Evolutionary conservation across 176 grass and related monocot genomes (phyloP).

Genomic region (Miscanthus lutarioriparius): DNA sequence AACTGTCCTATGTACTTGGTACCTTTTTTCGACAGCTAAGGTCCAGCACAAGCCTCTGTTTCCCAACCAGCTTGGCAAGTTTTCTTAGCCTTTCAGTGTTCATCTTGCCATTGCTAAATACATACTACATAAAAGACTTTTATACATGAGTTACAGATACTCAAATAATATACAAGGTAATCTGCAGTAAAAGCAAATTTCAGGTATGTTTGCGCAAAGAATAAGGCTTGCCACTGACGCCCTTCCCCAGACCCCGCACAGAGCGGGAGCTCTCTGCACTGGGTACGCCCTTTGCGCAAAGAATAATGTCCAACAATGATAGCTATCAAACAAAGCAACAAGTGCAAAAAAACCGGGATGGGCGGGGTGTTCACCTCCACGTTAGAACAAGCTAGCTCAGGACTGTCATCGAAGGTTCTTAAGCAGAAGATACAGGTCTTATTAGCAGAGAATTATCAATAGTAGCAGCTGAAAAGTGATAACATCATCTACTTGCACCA

Average conservation of each 20-base stretch:
- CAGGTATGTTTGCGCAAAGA: background rate
- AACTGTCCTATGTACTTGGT: background rate
- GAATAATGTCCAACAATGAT: background rate
- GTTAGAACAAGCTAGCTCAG: background rate
- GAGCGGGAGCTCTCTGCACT: too few species aligned
- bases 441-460: background rate
- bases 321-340: background rate
- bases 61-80: constrained; percentile 76
- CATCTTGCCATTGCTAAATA: constrained; percentile 87
- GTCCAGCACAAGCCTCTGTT: constrained; percentile 84
- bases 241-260: too few species aligned
- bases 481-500: background rate
- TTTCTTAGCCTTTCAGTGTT: constrained; percentile 62
- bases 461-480: background rate
- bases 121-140: constrained; percentile 55
- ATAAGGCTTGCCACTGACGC: too few species aligned
- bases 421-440: background rate
- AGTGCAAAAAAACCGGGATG: background rate
- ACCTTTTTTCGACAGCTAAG: constrained; percentile 96
- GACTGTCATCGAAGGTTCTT: background rate
- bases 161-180: constrained; percentile 22
- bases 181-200: constrained; percentile 1
- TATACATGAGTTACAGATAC: constrained; percentile 20
- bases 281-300: constrained; percentile 6
- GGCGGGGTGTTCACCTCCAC: background rate